phyloP scores from a whole-genome alignment of 331 rosid species.

The Rosa hybrid region DNA sequence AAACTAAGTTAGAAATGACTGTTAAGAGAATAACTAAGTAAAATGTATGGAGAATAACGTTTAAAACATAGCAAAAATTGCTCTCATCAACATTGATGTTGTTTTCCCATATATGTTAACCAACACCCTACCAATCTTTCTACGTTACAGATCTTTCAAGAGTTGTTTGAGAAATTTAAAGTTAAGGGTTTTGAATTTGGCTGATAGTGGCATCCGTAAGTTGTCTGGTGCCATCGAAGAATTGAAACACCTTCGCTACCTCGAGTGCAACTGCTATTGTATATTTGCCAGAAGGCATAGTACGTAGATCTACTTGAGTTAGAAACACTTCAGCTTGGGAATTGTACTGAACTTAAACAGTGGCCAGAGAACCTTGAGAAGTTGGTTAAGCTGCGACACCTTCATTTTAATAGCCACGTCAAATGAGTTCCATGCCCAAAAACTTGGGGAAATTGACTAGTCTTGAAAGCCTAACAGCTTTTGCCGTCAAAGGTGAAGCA shows the following conservation, averaged over 20 bases:
- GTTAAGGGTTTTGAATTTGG: slow-evolving; percentile 23
- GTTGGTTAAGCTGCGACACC: slow-evolving; percentile 7
- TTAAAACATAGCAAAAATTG: too few relatives aligned
- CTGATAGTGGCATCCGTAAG: background rate
- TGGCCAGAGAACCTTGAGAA: slow-evolving; percentile 4
- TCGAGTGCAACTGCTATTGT: background rate
- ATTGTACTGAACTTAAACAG: slow-evolving; percentile 7
- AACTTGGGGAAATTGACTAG: slow-evolving; percentile 20
- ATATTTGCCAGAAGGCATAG: slow-evolving; percentile 4
- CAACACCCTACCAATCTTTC: too few relatives aligned
- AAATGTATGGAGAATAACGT: too few relatives aligned
- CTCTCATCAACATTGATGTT: too few relatives aligned
- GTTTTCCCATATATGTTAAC: too few relatives aligned
- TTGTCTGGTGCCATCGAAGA: background rate
- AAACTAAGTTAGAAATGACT: too few relatives aligned
- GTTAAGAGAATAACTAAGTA: too few relatives aligned
- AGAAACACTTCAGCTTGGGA: slow-evolving; percentile 9
- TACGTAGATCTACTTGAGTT: background rate
- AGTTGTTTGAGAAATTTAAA: background rate
- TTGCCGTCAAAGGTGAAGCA: slow-evolving; percentile 9
- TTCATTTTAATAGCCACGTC: slow-evolving; percentile 8
- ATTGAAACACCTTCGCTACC: background rate
- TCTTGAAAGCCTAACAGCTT: slow-evolving; percentile 3
- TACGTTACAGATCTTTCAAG: too few relatives aligned
- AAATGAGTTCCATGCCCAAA: slow-evolving; percentile 18